phyloP scores from a whole-genome alignment of 768 basidiomycete genomes.

The Kwoniella europaea region DNA sequence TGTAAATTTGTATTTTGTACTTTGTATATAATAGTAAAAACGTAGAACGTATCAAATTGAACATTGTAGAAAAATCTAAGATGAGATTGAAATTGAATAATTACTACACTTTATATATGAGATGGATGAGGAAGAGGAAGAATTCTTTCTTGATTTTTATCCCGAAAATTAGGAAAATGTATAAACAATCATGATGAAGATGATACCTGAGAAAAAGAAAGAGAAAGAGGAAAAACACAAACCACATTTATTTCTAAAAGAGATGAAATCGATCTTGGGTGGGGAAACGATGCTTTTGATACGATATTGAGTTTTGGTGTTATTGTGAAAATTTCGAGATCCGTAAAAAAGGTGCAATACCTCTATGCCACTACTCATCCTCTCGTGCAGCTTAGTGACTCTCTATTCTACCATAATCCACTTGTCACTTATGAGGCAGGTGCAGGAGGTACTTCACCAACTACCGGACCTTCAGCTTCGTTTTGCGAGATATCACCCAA shows the following conservation, averaged over 20 bases:
- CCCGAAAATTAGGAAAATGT: neutral
- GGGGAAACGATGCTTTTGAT: no score
- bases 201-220: neutral
- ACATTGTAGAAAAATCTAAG: neutral
- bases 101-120: neutral
- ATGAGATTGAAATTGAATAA: neutral
- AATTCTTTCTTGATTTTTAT: neutral
- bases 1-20: no score
- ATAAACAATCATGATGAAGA: neutral
- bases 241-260: neutral
- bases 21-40: no score
- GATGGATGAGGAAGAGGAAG: neutral
- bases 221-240: neutral
- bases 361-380: neutral
- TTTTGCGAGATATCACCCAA: conserved; percentile 54
- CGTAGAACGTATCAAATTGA: no score
- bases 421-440: conserved; percentile 31
- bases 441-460: conserved; percentile 50
- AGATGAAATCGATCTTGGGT: no score
- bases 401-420: neutral
- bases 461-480: conserved; percentile 57
- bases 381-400: neutral
- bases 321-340: no score
- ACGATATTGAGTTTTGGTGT: no score
- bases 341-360: neutral